Evolutionary conservation across 805 yeast species (phyloP).

Genomic region (Brettanomyces sp.): DNA sequence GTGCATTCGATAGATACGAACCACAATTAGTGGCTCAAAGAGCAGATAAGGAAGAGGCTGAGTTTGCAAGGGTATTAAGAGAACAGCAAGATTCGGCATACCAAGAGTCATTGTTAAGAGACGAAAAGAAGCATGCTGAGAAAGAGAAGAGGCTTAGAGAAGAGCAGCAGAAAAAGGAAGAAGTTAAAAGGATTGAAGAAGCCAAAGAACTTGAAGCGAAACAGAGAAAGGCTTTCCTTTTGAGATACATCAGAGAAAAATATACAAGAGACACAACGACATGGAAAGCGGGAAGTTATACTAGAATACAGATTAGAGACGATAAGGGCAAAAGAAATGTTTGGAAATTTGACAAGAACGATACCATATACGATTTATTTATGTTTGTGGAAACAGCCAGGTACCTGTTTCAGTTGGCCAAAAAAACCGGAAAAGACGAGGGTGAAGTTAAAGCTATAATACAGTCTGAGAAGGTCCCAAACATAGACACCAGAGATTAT

Average conservation of each 20-base stretch:
- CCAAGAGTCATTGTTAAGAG: slow-evolving; percentile 48
- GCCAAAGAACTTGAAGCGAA: slow-evolving; percentile 7
- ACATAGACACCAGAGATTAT: slow-evolving; percentile 7
- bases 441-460: slow-evolving; percentile 8
- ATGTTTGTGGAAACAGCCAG: slow-evolving; percentile 37
- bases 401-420: slow-evolving; percentile 7
- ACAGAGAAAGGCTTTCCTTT: slow-evolving; percentile 14
- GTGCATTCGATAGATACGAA: slow-evolving; percentile 43
- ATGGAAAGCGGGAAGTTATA: slow-evolving; percentile 23
- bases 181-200: slow-evolving; percentile 10
- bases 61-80: slow-evolving; percentile 46
- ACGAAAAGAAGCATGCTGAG: slow-evolving; percentile 42
- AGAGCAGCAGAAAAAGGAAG: slow-evolving; percentile 15
- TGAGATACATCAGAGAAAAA: slow-evolving; percentile 1
- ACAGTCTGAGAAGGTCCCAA: slow-evolving; percentile 3
- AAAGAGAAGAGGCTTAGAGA: slow-evolving; percentile 21
- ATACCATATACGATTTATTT: slow-evolving; percentile 39
- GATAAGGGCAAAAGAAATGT: slow-evolving; percentile 44
- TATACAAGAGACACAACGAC: slow-evolving; percentile 4
- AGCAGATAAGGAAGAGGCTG: slow-evolving; percentile 50
- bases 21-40: slow-evolving; percentile 55
- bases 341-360: slow-evolving; percentile 30
- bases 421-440: slow-evolving; percentile 5
- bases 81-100: slow-evolving; percentile 63
- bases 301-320: slow-evolving; percentile 43